Evolutionary conservation across 2,329 filamentous ascomycete genomes (phyloP).

Genomic region (Penicillium paneum): DNA sequence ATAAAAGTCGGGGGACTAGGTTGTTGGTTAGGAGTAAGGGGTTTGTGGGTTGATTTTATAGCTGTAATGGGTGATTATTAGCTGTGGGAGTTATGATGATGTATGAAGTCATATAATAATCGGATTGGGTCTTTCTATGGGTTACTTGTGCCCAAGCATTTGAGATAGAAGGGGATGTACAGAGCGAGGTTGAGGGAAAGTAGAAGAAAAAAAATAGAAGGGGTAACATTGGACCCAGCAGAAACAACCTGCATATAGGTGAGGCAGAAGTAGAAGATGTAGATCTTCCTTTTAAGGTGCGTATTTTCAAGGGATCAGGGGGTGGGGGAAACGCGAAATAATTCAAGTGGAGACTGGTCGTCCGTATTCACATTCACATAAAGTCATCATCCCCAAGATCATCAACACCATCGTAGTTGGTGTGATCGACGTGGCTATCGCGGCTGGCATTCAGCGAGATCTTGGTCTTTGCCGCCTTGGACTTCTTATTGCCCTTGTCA

Average conservation of each 20-base stretch:
- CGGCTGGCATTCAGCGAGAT: constrained; percentile 66
- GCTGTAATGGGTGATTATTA: neutral
- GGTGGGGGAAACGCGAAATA: constrained; percentile 7
- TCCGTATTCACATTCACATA: constrained; percentile 39
- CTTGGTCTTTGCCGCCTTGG: constrained; percentile 95
- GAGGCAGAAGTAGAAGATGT: neutral
- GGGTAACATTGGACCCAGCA: neutral
- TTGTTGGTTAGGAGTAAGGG: constrained; percentile 4
- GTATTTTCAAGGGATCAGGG: constrained; percentile 11
- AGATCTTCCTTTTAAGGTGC: neutral
- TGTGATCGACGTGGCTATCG: constrained; percentile 64
- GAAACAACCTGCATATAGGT: neutral
- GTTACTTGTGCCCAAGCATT: constrained; percentile 10
- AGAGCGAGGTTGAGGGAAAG: constrained; percentile 6
- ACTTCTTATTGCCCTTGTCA: constrained; percentile 94
- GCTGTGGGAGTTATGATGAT: neutral
- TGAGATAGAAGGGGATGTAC: constrained; percentile 11
- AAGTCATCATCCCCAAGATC: constrained; percentile 66
- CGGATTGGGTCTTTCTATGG: constrained; percentile 16
- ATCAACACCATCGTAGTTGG: constrained; percentile 77
- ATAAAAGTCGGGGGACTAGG: constrained; percentile 3
- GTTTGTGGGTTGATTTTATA: neutral
- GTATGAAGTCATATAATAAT: constrained; percentile 2
- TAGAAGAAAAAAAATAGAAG: neutral
- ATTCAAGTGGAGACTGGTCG: constrained; percentile 14